Evolutionary conservation across 148 eudicot species (phyloP), one percentile per base, ranked within the genome.

Genomic region (Vaccinium corymbosum): DNA sequence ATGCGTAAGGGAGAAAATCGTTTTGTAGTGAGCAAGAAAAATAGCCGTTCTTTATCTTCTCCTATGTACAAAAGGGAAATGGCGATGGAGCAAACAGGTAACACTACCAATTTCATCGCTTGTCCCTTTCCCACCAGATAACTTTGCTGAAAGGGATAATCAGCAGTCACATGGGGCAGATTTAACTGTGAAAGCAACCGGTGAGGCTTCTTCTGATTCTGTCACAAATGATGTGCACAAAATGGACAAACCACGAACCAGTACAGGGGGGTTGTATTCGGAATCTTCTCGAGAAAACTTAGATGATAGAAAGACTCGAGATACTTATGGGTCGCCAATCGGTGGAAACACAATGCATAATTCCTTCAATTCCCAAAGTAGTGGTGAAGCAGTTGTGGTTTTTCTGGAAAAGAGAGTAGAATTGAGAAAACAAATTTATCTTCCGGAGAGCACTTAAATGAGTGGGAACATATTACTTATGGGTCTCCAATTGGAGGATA

Each of bases 41-140:
- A 94, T 88, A 93, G 94, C 42, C 95, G 94, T 78, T 93, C 98
- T 35, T 86, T 93, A 61, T 90, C 93, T 86, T 90, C 98, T 78
- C 93, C 97, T 2, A 84, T 84, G 76, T 90, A 92, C 88, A 94
- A 94, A 86, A 89, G 92, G 76, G 93, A 87, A 48, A 87, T 77
- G 82, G 97, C 94, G n/a, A 88, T 89, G 89, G 99, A 93, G 88
- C 94, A 91, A 84, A 84, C 90, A 35, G 87, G 86, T 19, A 88
- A 75, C 79, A 13, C 17, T 13, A 81, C 87, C 83, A 92, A 89
- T 76, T 93, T 91, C 81, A 98, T 94, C 29, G 97, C 98, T 93
- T 85, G 99, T 97, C 62, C 99, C 99, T 71, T 97, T 94, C 83
- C 99, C 99, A 78, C 98, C 99, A 25, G 93, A 87, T 83, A 91